A percentile compares a stretch with the other conserved stretches of the same genome.
Conservation (phyloP, 208 protist species). For the Hexamita inflata region DNA sequence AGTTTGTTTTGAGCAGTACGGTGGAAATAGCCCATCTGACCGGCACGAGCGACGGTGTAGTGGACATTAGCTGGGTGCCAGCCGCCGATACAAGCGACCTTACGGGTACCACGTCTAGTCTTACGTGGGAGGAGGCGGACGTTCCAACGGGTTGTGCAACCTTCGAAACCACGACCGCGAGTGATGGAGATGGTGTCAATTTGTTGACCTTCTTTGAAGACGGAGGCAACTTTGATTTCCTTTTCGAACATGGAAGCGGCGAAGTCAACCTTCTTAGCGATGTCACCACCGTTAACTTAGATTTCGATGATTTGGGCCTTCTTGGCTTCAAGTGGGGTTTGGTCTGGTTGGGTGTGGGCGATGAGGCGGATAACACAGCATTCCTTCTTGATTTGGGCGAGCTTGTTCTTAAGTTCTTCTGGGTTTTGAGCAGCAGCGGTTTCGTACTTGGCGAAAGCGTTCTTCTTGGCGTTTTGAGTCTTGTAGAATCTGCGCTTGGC, state of each 20-base stretch:
- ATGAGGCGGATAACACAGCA: conserved; percentile 84
- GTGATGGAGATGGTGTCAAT: conserved; percentile 41
- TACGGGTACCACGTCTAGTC: conserved; percentile 92
- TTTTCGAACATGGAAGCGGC: conserved; percentile 80
- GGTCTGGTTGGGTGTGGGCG: conserved; percentile 87
- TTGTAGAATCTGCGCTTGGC: conserved; percentile 91
- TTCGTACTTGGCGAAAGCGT: conserved; percentile 80
- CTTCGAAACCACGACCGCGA: conserved; percentile 79
- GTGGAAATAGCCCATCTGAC: conserved; percentile 95
- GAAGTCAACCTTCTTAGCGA: conserved; percentile 82
- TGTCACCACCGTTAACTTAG: conserved; percentile 90
- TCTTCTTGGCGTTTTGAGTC: conserved; percentile 85
- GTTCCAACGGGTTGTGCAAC: conserved; percentile 89
- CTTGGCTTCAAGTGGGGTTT: conserved; percentile 73
- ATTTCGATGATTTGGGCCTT: conserved; percentile 97
- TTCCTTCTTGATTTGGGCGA: conserved; percentile 79
- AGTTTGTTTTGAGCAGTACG: conserved; percentile 97
- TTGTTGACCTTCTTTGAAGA: conserved; percentile 34
- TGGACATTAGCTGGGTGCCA: conserved; percentile 91
- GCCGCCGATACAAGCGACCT: conserved; percentile 95
- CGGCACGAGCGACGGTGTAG: conserved; percentile 87
- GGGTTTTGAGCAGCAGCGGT: conserved; percentile 50
- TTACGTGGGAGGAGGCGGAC: conserved; percentile 85
- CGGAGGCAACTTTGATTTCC: conserved; percentile 65
- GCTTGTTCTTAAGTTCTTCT: conserved; percentile 60